Percentiles rank a stretch among this genome's conserved stretches.
Conservation (phyloP, 1,139 yeast species). For the Petasospora rhodanensis region DNA sequence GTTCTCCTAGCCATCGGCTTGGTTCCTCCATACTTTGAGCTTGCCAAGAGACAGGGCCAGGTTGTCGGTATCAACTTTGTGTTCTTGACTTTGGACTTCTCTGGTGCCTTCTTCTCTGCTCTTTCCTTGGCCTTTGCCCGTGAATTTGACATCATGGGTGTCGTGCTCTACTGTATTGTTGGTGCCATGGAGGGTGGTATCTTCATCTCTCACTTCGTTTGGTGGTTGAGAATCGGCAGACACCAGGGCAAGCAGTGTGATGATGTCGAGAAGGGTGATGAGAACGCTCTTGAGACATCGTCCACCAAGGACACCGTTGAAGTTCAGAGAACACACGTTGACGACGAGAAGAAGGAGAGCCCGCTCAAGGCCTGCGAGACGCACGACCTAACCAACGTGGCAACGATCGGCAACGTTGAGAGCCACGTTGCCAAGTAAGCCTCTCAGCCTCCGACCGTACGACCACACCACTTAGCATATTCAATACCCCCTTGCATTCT, state of each 20-base stretch:
- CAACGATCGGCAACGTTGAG: too few relatives aligned
- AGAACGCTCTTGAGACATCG: too few relatives aligned
- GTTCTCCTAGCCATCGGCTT: constrained; percentile 65
- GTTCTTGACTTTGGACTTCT: constrained; percentile 60
- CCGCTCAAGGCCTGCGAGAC: background rate
- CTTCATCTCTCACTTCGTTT: constrained; percentile 52
- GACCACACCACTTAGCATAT: too few relatives aligned
- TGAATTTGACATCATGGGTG: constrained; percentile 48
- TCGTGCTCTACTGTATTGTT: constrained; percentile 57
- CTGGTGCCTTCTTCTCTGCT: constrained; percentile 72
- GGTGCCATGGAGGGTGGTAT: constrained; percentile 67
- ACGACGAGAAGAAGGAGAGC: background rate
- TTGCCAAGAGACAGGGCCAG: constrained; percentile 64
- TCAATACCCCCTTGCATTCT: too few relatives aligned
- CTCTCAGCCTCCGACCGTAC: too few relatives aligned
- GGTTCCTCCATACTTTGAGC: constrained; percentile 80
- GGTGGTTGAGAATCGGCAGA: constrained; percentile 49
- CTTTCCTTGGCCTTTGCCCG: constrained; percentile 48
- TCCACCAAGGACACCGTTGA: background rate
- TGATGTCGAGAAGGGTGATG: constrained; percentile 4
- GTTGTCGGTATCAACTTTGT: constrained; percentile 81
- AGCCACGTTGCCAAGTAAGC: too few relatives aligned
- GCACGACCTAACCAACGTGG: constrained; percentile 1
- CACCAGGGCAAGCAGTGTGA: constrained; percentile 3
- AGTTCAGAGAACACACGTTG: constrained; percentile 1